phyloP scores from a whole-genome alignment of 257 asterid genomes.

The Solanum rostratum region DNA sequence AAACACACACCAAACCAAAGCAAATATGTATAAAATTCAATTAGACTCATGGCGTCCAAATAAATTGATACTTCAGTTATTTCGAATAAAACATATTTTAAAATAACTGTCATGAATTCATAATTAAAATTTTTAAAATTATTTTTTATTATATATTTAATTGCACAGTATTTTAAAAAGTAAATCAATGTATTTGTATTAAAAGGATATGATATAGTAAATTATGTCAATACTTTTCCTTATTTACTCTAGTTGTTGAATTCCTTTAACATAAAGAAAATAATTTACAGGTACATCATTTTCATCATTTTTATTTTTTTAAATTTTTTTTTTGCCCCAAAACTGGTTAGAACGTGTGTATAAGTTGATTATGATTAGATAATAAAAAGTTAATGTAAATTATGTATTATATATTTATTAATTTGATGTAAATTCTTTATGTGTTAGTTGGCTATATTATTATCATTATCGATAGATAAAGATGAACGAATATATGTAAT shows the following conservation, averaged over 20 bases:
- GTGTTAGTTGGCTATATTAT: background rate
- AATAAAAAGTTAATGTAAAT: background rate
- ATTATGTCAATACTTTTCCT: background rate
- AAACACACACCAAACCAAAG: background rate
- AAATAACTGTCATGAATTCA: background rate
- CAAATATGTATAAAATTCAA: background rate
- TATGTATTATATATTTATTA: background rate
- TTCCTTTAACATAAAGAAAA: background rate
- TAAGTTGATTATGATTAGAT: background rate
- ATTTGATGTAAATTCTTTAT: background rate
- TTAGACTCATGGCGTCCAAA: background rate
- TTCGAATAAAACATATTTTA: background rate
- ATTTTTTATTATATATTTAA: background rate
- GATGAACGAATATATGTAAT: background rate
- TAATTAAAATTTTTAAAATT: background rate
- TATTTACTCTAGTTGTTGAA: background rate
- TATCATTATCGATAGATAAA: background rate
- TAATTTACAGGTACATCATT: no score
- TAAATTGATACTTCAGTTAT: background rate
- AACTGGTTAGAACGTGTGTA: background rate
- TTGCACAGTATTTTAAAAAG: background rate
- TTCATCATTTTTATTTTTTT: no score
- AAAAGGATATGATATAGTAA: background rate
- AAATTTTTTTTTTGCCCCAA: background rate
- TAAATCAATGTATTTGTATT: background rate